phyloP scores from a whole-genome alignment of 306 rosid species.

The Corylus avellana region DNA sequence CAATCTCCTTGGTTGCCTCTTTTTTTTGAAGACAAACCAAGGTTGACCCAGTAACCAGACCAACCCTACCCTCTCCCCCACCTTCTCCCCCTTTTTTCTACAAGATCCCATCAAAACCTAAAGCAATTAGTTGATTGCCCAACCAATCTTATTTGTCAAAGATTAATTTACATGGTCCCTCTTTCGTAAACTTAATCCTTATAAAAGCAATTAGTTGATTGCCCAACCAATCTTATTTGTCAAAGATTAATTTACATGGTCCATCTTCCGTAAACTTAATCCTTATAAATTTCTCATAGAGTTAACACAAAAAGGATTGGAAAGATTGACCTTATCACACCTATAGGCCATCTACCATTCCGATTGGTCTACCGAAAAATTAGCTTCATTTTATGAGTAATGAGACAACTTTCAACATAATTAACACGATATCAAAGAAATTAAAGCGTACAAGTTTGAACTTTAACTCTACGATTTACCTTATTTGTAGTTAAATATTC shows the following conservation, averaged over 20 bases:
- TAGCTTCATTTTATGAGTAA: no score
- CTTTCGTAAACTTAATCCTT: not conserved
- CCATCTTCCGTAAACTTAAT: not conserved
- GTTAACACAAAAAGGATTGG: not conserved
- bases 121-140: not conserved
- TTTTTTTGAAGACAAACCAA: slow-evolving; percentile 5
- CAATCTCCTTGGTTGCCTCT: slow-evolving; percentile 17
- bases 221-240: not conserved
- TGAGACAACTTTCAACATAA: no score
- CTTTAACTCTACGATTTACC: no score
- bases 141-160: not conserved
- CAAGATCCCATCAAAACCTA: not conserved
- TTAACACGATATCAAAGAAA: no score
- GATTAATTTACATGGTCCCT: not conserved
- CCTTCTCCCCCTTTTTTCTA: not conserved
- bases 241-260: not conserved
- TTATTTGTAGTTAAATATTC: no score
- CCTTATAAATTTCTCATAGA: not conserved
- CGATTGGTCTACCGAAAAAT: not conserved
- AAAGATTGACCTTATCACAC: not conserved
- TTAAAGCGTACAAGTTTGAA: no score
- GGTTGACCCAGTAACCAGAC: slow-evolving; percentile 1
- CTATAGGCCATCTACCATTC: not conserved
- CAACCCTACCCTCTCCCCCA: not conserved
- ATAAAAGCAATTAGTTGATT: not conserved